Base-by-base conservation (phyloP, 306 rosid genomes). In the Citrullus colocynthis region DNA sequence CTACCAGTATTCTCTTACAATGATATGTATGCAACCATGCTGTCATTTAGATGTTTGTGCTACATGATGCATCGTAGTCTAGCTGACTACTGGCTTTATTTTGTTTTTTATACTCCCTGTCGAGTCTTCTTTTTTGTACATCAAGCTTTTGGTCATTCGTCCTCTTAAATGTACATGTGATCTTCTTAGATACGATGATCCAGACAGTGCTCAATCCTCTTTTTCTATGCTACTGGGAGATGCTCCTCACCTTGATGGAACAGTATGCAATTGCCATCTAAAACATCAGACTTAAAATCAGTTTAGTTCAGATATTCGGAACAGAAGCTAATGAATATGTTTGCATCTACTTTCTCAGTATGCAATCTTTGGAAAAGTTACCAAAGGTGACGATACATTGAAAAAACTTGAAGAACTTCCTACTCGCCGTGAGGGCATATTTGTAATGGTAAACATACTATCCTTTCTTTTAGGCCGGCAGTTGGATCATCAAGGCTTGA, bases 181-280 rank as follows among this genome's bases (percentile, higher is more conserved):
- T 84, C 61, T 81, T 76, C 30, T 15, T 79, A 95, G 97, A 87
- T 54, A 82, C 67, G 90, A 84, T 2, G 99, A 95, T 81, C 97
- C 97, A 9, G 85, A 95, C 79, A 95, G 97, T 81, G 99, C 78
- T 11, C 57, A 78, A 16, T 95, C 97, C 18, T 95, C 99, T 7
- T 92, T 95, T 81, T 95, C 99, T 32, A 90, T 95, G 30, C 93
- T 95, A 72, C 93, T 95, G 7, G 96, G 97, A 75, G 78, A 90
- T 86, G 86, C 99, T 59, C 93, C 99, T 85, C 99, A 95, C 90
- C 97, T 95, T 56, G 97, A 95, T 82, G 88, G 92, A 66, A 80
- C 85, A 89, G 96, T 92, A 58, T 71, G 85, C 78, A 66, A 74
- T 73, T 39, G 36, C 64, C 44, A 55, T 36, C 65, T 76, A 65